A percentile compares a stretch with the other conserved stretches of the same genome.
Conservation (phyloP, 73 alveolate species). For the Stentor roeselii region DNA sequence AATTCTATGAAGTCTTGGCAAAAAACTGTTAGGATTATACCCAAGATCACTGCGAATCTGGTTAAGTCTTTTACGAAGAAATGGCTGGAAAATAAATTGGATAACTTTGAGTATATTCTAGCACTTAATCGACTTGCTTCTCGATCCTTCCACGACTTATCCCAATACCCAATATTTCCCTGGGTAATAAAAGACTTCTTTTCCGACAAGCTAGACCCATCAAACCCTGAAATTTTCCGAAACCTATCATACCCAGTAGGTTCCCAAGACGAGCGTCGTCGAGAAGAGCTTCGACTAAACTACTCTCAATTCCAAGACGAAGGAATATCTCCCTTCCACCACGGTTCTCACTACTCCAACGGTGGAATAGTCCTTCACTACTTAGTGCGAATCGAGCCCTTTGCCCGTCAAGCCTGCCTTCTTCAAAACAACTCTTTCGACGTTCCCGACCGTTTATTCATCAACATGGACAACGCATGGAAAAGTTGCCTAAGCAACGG, state of each 20-base stretch:
- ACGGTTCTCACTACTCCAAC: conserved; percentile 94
- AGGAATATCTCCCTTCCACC: conserved; percentile 66
- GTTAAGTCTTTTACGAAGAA: neutral
- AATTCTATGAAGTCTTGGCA: neutral
- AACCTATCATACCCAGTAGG: conserved; percentile 48
- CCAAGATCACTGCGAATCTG: neutral
- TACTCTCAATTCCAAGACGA: conserved; percentile 34
- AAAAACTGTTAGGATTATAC: neutral
- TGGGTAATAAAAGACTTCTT: conserved; percentile 68
- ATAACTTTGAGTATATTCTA: conserved; percentile 72
- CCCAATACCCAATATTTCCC: conserved; percentile 81
- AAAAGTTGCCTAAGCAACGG: conserved; percentile 70
- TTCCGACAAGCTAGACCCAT: conserved; percentile 32
- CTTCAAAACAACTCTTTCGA: conserved; percentile 86
- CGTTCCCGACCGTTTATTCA: conserved; percentile 87
- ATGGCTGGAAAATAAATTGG: conserved; percentile 16
- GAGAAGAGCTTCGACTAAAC: conserved; percentile 1
- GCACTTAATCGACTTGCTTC: conserved; percentile 50
- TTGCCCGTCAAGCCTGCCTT: conserved; percentile 75
- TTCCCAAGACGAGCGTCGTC: conserved; percentile 31
- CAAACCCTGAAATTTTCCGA: conserved; percentile 28
- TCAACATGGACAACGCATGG: conserved; percentile 74
- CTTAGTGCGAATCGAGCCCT: conserved; percentile 88
- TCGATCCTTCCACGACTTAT: conserved; percentile 66
- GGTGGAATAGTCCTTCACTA: conserved; percentile 91